Evolutionary conservation across 768 basidiomycete genomes (phyloP).

Genomic region (Termitomyces sp.): DNA sequence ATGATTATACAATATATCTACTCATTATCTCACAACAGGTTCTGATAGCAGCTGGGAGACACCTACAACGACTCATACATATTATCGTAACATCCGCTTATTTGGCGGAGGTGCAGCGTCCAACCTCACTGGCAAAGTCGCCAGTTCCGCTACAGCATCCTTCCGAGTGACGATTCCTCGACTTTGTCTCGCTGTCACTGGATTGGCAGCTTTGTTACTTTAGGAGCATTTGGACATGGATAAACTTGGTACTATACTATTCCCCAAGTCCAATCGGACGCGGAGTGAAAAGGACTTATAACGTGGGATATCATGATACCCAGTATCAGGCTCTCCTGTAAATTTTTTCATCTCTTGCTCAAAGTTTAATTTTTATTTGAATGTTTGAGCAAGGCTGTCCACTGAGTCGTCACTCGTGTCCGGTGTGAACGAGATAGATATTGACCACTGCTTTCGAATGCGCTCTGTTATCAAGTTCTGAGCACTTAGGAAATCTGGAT

Average conservation of each 20-base stretch:
- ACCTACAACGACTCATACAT: conserved; percentile 59
- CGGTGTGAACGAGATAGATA: no score
- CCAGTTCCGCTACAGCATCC: conserved; percentile 17
- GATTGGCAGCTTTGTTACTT: conserved; percentile 4
- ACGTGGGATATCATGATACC: background rate
- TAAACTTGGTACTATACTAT: background rate
- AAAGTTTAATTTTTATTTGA: no score
- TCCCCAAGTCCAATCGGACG: background rate
- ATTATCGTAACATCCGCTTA: conserved; percentile 69
- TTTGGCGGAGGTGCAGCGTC: conserved; percentile 53
- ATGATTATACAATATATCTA: background rate
- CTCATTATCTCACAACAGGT: conserved; percentile 26
- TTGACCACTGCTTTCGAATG: no score
- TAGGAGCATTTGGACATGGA: background rate
- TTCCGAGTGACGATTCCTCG: background rate
- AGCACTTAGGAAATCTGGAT: no score
- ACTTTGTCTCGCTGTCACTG: background rate
- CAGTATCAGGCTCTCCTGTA: background rate
- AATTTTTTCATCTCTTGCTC: background rate
- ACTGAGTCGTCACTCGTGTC: no score
- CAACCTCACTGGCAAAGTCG: conserved; percentile 31
- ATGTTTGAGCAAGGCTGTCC: no score
- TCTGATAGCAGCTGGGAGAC: conserved; percentile 70
- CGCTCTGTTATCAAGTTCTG: no score
- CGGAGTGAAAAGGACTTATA: background rate